phyloP scores from a whole-genome alignment of 306 rosid genomes.

The Corylus heterophylla region DNA sequence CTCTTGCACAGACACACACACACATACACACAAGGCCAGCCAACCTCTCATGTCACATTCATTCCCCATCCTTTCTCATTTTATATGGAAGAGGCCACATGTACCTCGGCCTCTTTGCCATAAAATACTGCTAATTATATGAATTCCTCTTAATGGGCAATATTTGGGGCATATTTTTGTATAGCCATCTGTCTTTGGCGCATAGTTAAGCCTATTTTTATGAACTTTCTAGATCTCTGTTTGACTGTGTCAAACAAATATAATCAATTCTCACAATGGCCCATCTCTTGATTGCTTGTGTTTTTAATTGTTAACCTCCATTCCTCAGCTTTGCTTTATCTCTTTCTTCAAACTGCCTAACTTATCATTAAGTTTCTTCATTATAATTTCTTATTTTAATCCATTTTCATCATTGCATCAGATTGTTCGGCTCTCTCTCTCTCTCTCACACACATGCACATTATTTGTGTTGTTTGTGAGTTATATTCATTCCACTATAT shows the following conservation, averaged over 20 bases:
- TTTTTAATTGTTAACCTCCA: conserved; percentile 23
- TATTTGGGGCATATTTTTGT: background rate
- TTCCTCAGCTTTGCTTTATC: conserved; percentile 31
- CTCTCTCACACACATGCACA: background rate
- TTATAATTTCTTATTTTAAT: conserved; percentile 25
- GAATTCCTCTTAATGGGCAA: conserved; percentile 14
- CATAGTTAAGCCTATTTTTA: conserved; percentile 33
- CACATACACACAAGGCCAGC: too few relatives aligned
- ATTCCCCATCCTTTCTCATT: conserved; percentile 43
- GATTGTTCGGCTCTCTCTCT: conserved; percentile 23
- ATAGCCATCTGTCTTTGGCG: conserved; percentile 24
- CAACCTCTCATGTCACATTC: conserved; percentile 51
- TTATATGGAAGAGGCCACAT: conserved; percentile 48
- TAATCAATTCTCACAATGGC: conserved; percentile 21
- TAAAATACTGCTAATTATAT: conserved; percentile 29
- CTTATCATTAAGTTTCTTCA: conserved; percentile 28
- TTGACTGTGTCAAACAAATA: conserved; percentile 30
- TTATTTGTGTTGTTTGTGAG: background rate
- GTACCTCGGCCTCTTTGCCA: conserved; percentile 41
- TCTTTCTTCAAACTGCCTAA: conserved; percentile 33
- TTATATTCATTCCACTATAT: conserved; percentile 13
- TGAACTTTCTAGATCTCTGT: conserved; percentile 30
- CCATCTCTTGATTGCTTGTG: conserved; percentile 26
- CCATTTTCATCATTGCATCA: conserved; percentile 28
- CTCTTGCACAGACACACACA: too few relatives aligned